phyloP scores from a whole-genome alignment of 768 basidiomycete genomes.

The Collybia mongolica region DNA sequence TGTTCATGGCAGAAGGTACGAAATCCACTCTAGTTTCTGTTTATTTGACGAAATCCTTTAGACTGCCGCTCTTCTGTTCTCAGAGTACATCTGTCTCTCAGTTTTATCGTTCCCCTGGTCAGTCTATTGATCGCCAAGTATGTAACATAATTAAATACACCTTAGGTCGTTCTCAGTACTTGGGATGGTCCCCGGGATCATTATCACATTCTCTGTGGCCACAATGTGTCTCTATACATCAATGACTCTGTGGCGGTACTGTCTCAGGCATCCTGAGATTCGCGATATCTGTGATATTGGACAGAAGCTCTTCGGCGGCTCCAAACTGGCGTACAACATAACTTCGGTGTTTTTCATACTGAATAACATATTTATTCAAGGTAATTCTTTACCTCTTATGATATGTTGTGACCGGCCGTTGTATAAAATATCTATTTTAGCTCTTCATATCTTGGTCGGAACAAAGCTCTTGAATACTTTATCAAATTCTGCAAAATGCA shows the following conservation, averaged over 20 bases:
- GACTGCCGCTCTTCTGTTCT: constrained; percentile 43
- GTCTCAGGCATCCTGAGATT: constrained; percentile 46
- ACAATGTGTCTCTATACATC: constrained; percentile 42
- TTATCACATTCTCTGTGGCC: constrained; percentile 39
- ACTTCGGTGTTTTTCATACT: constrained; percentile 51
- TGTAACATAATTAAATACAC: background rate
- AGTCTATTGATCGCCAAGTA: background rate
- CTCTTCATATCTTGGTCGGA: constrained; percentile 45
- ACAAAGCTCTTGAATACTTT: constrained; percentile 45
- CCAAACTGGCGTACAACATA: constrained; percentile 44
- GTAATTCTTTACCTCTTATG: constrained; percentile 9
- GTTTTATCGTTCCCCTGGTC: constrained; percentile 37
- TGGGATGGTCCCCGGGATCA: constrained; percentile 39
- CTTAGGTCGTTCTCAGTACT: constrained; percentile 42
- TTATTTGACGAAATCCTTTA: constrained; percentile 8
- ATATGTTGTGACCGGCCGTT: background rate
- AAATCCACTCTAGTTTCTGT: background rate
- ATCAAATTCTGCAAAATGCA: constrained; percentile 38
- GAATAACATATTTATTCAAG: constrained; percentile 59
- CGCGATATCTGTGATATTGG: constrained; percentile 53
- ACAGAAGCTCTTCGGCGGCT: constrained; percentile 42
- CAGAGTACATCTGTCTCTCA: constrained; percentile 45
- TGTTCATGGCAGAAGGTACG: constrained; percentile 48
- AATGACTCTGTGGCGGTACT: constrained; percentile 45
- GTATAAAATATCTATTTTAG: constrained; percentile 11